A percentile compares a stretch with the other conserved stretches of the same genome.
phyloP scores from a whole-genome alignment of 2,329 filamentous ascomycete species.

The Lasiodiplodia hormozganensis region DNA sequence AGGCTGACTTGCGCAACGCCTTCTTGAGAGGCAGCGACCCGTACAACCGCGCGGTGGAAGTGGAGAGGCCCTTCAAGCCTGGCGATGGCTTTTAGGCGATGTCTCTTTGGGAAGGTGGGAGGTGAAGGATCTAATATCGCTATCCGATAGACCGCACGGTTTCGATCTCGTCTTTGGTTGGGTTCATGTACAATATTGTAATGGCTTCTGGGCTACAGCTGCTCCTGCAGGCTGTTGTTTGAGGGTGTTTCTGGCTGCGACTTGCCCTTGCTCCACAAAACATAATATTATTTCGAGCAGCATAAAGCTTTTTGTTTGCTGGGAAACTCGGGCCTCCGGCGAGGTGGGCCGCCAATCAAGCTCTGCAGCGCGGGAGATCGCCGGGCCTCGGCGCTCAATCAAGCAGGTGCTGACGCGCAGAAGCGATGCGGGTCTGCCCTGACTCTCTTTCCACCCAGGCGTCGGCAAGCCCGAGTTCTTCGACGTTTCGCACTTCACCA shows the following conservation, averaged over 20 bases:
- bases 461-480: slow-evolving; percentile 17
- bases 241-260: neutral
- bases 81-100: slow-evolving; percentile 54
- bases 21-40: slow-evolving; percentile 55
- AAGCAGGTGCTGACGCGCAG: slow-evolving; percentile 25
- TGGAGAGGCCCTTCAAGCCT: slow-evolving; percentile 57
- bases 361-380: slow-evolving; percentile 18
- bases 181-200: neutral
- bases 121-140: too few species aligned
- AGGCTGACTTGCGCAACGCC: slow-evolving; percentile 48
- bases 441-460: slow-evolving; percentile 9
- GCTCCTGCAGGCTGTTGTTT: neutral
- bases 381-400: slow-evolving; percentile 8
- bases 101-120: neutral
- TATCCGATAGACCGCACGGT: neutral
- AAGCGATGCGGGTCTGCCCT: slow-evolving; percentile 15
- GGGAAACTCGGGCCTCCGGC: neutral
- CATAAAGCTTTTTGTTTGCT: neutral
- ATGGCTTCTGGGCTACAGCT: neutral
- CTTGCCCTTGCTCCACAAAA: neutral
- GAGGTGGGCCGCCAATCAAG: slow-evolving; percentile 16
- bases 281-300: neutral
- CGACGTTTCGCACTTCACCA: slow-evolving; percentile 6
- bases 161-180: neutral
- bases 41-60: slow-evolving; percentile 54